A percentile compares a stretch with the other conserved stretches of the same genome.
These are phyloP conservation scores for Parachaetomium inaequale DNA, from an alignment of 495 filamentous ascomycete species.

Conservation along the genomic window DNA sequence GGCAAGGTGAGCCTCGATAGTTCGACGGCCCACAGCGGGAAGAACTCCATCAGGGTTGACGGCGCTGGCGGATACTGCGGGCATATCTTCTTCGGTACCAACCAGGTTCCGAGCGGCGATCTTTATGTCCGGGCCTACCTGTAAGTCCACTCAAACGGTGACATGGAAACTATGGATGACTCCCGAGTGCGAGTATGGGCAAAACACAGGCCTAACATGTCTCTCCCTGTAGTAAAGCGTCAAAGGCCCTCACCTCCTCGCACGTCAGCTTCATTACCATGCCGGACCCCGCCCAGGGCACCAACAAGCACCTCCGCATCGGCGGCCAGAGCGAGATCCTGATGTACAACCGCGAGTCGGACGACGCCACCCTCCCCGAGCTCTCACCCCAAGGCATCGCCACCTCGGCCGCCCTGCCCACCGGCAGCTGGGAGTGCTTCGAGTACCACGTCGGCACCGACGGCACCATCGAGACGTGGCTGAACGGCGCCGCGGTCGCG, in stretches of 20 bases:
- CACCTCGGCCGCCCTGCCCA: slow-evolving; percentile 46
- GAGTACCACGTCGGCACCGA: slow-evolving; percentile 56
- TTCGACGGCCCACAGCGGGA: slow-evolving; percentile 50
- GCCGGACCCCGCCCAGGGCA: slow-evolving; percentile 52
- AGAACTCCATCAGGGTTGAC: slow-evolving; percentile 52
- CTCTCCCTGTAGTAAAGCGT: slow-evolving; percentile 44
- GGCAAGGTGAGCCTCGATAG: slow-evolving; percentile 52
- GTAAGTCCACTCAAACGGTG: slow-evolving; percentile 46
- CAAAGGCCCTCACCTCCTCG: slow-evolving; percentile 48
- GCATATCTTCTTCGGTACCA: slow-evolving; percentile 58
- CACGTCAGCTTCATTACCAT: slow-evolving; percentile 61
- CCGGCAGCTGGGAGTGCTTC: slow-evolving; percentile 52
- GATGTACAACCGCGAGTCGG: slow-evolving; percentile 59
- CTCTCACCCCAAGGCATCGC: slow-evolving; percentile 55
- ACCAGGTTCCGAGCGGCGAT: slow-evolving; percentile 51
- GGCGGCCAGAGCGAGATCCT: slow-evolving; percentile 55
- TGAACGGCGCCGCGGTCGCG: slow-evolving; percentile 47
- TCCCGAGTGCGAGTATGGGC: not conserved
- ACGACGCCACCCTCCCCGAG: slow-evolving; percentile 58
- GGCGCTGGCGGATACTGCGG: slow-evolving; percentile 56
- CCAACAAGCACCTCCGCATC: slow-evolving; percentile 56
- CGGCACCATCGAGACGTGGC: slow-evolving; percentile 55
- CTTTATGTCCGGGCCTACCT: slow-evolving; percentile 52
- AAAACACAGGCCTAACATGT: slow-evolving; percentile 26
- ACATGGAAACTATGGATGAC: not conserved